Percentiles rank a stretch among this genome's conserved stretches.
Conservation (phyloP, 2,329 filamentous ascomycete species). For the Beauveria brongniartii region DNA sequence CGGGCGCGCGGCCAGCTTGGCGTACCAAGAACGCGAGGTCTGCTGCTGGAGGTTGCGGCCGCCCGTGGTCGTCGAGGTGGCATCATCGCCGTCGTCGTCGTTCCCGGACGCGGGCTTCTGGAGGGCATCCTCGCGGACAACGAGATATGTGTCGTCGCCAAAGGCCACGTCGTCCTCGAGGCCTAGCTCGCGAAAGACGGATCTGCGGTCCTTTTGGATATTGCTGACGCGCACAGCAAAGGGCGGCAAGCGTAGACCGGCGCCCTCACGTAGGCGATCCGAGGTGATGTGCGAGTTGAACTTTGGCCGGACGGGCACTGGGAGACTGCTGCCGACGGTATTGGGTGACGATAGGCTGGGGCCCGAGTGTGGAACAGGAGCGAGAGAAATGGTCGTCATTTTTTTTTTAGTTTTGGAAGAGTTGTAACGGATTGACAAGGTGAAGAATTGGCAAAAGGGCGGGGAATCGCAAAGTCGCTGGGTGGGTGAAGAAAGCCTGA, state of each 20-base stretch:
- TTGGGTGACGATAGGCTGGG: constrained; percentile 1
- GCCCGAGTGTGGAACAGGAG: constrained; percentile 2
- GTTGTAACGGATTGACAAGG: too few species aligned
- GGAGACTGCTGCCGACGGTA: constrained; percentile 4
- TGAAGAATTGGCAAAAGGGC: background rate
- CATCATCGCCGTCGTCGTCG: background rate
- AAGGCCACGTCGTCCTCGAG: constrained; percentile 28
- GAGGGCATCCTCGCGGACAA: background rate
- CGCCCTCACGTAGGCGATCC: constrained; percentile 43
- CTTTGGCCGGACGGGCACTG: constrained; percentile 30
- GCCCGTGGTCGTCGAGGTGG: background rate
- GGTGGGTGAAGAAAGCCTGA: background rate
- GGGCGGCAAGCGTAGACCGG: constrained; percentile 27
- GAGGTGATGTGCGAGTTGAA: constrained; percentile 44
- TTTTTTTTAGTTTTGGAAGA: background rate
- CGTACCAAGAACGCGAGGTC: constrained; percentile 32
- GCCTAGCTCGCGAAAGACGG: constrained; percentile 45
- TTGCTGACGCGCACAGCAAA: constrained; percentile 34
- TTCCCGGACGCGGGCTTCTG: background rate
- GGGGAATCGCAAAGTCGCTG: background rate
- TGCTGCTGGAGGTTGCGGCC: constrained; percentile 1
- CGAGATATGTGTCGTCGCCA: constrained; percentile 9
- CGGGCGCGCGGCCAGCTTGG: constrained; percentile 30
- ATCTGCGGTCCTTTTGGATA: constrained; percentile 41
- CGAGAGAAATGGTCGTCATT: background rate